These are phyloP conservation scores for Boechera divaricarpa DNA, from an alignment of 345 rosid genomes.

Conservation along the genomic window DNA sequence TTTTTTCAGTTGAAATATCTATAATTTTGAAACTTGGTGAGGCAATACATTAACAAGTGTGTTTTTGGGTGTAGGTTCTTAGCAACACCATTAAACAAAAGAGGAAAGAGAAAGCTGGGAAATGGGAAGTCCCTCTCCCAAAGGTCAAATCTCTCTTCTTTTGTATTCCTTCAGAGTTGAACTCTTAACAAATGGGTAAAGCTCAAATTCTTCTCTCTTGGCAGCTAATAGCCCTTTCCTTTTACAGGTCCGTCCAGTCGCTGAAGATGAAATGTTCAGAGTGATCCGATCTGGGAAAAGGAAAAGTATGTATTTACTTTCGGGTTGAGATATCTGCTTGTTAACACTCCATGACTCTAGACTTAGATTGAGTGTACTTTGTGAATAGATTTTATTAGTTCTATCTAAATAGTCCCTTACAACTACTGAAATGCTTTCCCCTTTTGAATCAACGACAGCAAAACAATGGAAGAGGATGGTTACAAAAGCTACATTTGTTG, in stretches of 20 bases:
- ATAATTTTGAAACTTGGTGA: background rate
- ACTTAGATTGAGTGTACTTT: background rate
- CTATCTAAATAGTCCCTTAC: background rate
- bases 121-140: slow-evolving; percentile 95
- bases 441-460: slow-evolving; percentile 52
- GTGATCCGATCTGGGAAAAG: slow-evolving; percentile 88
- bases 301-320: slow-evolving; percentile 63
- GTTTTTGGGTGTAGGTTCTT: slow-evolving; percentile 56
- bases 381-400: background rate
- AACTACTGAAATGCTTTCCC: background rate
- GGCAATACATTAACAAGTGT: slow-evolving; percentile 18
- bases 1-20: background rate
- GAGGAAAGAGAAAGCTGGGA: slow-evolving; percentile 96
- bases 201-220: background rate
- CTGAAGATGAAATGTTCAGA: slow-evolving; percentile 98
- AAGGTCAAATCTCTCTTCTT: slow-evolving; percentile 56
- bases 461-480: slow-evolving; percentile 99
- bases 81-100: slow-evolving; percentile 96
- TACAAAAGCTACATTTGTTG: slow-evolving; percentile 88
- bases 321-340: background rate
- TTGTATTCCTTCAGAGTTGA: background rate
- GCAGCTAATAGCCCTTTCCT: slow-evolving; percentile 5
- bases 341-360: background rate
- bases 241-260: slow-evolving; percentile 92
- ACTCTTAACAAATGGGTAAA: background rate